phyloP scores from a whole-genome alignment of 2,329 filamentous ascomycete genomes.

The Tolypocladium tundrense region DNA sequence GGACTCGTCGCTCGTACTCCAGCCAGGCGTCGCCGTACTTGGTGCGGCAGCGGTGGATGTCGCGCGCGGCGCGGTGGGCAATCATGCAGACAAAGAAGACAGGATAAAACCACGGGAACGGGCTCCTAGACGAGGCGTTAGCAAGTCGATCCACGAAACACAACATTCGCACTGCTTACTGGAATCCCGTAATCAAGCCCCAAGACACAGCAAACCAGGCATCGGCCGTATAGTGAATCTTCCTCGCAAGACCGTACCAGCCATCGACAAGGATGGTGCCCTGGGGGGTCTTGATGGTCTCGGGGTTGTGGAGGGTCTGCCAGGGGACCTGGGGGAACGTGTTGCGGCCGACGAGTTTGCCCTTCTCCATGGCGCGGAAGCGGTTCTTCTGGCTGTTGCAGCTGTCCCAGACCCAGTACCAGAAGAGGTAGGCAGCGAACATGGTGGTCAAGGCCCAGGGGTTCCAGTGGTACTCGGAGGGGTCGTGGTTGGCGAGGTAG shows the following conservation, averaged over 20 bases:
- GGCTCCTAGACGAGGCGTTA: slow-evolving; percentile 35
- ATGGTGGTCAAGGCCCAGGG: slow-evolving; percentile 54
- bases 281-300: slow-evolving; percentile 60
- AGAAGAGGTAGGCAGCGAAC: slow-evolving; percentile 63
- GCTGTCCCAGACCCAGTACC: slow-evolving; percentile 90
- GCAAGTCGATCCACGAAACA: not conserved
- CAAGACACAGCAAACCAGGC: slow-evolving; percentile 38
- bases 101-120: slow-evolving; percentile 87
- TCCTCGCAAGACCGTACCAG: slow-evolving; percentile 71
- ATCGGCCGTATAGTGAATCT: slow-evolving; percentile 41
- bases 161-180: slow-evolving; percentile 13
- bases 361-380: slow-evolving; percentile 72
- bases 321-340: slow-evolving; percentile 89
- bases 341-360: slow-evolving; percentile 58
- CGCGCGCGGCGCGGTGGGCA: slow-evolving; percentile 63
- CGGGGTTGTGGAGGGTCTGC: slow-evolving; percentile 72
- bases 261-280: slow-evolving; percentile 75
- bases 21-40: slow-evolving; percentile 79
- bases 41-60: slow-evolving; percentile 64
- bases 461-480: slow-evolving; percentile 69
- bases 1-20: slow-evolving; percentile 69
- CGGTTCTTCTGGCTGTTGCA: slow-evolving; percentile 91
- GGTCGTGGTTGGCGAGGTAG: slow-evolving; percentile 76
- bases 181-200: slow-evolving; percentile 41
- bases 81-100: slow-evolving; percentile 79